Conservation (phyloP, 83 land plant species). For the Picea engelmannii region DNA sequence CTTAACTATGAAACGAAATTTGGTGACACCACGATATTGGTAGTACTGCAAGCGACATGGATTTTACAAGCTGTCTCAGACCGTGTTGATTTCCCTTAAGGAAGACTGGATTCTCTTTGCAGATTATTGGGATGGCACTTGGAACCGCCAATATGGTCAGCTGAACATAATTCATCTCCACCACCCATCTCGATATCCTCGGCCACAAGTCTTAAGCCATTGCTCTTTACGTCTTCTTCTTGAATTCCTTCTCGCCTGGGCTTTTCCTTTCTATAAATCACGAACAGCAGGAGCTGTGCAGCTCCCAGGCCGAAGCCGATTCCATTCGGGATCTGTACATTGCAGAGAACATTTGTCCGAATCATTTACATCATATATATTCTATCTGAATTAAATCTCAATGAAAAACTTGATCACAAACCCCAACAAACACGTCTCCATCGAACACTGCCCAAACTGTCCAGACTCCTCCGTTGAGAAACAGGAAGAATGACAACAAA, state of each 20-base stretch:
- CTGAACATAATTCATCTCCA: not conserved
- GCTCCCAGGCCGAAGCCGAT: constrained; percentile 58
- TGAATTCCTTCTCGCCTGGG: no score
- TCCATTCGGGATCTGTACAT: constrained; percentile 51
- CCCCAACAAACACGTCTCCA: constrained; percentile 30
- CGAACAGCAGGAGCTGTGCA: constrained; percentile 47
- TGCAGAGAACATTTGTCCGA: no score
- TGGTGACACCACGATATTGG: no score
- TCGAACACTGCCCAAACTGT: constrained; percentile 50
- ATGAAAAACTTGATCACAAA: not conserved
- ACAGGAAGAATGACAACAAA: constrained; percentile 73
- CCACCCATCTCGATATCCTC: not conserved
- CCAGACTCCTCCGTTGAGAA: constrained; percentile 77
- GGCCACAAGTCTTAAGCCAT: not conserved
- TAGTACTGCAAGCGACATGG: no score
- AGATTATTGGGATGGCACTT: no score
- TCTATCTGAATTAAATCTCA: no score
- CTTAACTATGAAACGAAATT: no score
- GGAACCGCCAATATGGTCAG: no score
- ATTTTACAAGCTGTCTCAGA: no score
- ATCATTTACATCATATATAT: no score
- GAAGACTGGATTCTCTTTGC: no score
- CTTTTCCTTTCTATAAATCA: constrained; percentile 27
- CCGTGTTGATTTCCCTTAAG: no score
- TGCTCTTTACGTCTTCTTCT: not conserved